phyloP scores from a whole-genome alignment of 2,329 filamentous ascomycete species.

The Niveomyces coronatus region DNA sequence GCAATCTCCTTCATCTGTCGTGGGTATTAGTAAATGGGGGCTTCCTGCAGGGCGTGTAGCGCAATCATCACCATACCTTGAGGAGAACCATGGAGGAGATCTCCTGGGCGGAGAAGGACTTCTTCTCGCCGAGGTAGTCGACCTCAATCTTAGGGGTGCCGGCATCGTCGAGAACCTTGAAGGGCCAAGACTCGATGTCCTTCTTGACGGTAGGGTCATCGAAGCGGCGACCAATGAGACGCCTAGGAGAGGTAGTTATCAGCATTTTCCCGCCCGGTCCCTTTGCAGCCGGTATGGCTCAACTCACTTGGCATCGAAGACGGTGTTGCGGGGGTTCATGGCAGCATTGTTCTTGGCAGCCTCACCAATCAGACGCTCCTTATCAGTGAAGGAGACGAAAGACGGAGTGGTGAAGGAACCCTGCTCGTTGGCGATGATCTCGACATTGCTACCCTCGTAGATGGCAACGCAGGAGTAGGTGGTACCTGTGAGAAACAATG shows the following conservation, averaged over 20 bases:
- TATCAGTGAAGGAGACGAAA: slow-evolving; percentile 97
- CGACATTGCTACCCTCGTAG: slow-evolving; percentile 98
- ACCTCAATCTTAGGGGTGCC: slow-evolving; percentile 90
- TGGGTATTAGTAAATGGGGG: slow-evolving; percentile 10
- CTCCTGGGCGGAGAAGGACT: slow-evolving; percentile 96
- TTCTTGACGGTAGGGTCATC: slow-evolving; percentile 97
- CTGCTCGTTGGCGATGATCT: slow-evolving; percentile 99
- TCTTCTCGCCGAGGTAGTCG: slow-evolving; percentile 87
- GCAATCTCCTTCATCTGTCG: slow-evolving; percentile 96
- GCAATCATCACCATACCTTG: slow-evolving; percentile 72
- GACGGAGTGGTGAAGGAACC: slow-evolving; percentile 98
- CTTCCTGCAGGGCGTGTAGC: background rate
- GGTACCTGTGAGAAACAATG: slow-evolving; percentile 58
- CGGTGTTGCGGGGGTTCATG: slow-evolving; percentile 96
- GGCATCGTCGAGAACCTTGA: slow-evolving; percentile 89
- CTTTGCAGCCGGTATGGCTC: too few species aligned
- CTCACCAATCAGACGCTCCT: slow-evolving; percentile 98
- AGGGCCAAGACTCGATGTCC: slow-evolving; percentile 97
- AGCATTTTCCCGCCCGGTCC: too few species aligned
- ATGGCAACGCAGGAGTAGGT: slow-evolving; percentile 99
- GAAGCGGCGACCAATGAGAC: slow-evolving; percentile 92
- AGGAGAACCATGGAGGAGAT: slow-evolving; percentile 97
- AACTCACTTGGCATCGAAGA: slow-evolving; percentile 97
- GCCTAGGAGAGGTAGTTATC: slow-evolving; percentile 45
- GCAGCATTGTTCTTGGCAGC: slow-evolving; percentile 99